Conservation (phyloP, 345 rosid genomes). For the Syzygium oleosum region DNA sequence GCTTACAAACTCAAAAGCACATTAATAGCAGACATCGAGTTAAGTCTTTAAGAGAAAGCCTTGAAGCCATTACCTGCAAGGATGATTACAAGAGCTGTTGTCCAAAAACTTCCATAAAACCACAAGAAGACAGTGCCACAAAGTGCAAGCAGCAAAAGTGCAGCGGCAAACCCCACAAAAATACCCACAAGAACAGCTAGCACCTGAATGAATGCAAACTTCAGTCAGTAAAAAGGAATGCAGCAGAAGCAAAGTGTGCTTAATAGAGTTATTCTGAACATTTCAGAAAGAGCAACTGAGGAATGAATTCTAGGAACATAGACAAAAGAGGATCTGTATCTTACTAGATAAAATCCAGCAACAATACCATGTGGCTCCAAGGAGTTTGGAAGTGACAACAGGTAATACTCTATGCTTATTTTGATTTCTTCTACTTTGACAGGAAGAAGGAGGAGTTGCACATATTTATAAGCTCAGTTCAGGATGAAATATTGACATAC, state of each 20-base stretch:
- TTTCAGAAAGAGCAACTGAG: not conserved
- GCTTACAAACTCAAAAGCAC: not conserved
- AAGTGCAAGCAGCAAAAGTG: conserved; percentile 48
- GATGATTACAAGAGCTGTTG: conserved; percentile 48
- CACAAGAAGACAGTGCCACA: conserved; percentile 60
- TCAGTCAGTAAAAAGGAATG: not conserved
- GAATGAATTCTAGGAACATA: not conserved
- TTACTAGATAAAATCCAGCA: not conserved
- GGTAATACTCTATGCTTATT: not conserved
- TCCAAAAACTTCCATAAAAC: conserved; percentile 97
- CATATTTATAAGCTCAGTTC: not conserved
- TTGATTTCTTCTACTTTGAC: not conserved
- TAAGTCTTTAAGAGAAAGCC: not conserved
- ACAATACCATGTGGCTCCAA: not conserved
- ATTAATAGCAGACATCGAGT: not conserved
- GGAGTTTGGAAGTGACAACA: not conserved
- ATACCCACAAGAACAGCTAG: conserved; percentile 47
- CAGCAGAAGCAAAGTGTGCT: not conserved
- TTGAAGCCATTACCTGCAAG: conserved; percentile 51
- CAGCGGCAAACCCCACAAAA: conserved; percentile 60
- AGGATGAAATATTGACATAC: not conserved
- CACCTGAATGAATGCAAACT: conserved; percentile 33
- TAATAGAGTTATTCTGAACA: not conserved
- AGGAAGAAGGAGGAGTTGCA: not conserved
- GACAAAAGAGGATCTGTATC: not conserved